Evolutionary conservation across 1,284 basidiomycete genomes (phyloP), one percentile per base, ranked within the genome.

Genomic region (Abortiporus biennis): DNA sequence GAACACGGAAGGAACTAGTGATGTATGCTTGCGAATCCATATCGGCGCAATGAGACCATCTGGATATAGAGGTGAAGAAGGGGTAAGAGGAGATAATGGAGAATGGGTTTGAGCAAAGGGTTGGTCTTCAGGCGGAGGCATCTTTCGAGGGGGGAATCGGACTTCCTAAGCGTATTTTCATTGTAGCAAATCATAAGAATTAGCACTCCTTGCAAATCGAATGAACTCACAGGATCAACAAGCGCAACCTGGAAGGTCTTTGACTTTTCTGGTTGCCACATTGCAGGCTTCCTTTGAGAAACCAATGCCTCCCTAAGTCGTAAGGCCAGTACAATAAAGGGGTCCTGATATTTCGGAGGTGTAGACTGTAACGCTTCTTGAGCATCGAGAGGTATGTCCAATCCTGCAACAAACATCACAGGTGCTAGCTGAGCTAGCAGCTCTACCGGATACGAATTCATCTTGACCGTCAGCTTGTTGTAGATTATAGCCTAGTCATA

Each of bases 1-100:
- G 61, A 97, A 96, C 0, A 97, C 92, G 13, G 88, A 83, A 0
- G 95, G 94, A 0, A 98, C 68, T 24, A 95, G 78, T 6, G 91
- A 82, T 0, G 90, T 87, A 56, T 98, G 94, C 64, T 97, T 99
- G 36, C 93, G 76, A 13, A 97, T 81, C 95, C 95, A 99, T 54
- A 98, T 91, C 0, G 94, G 95, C 1, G 94, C 92, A 44, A 99
- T 90, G 37, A 99, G 67, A 1, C 95, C 95, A 59, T 99, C 95
- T 0, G 95, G 95, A 59, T 91, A 78, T 12, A 96, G 69, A 0
- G 95, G 94, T 0, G 92, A 94, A 1, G 83, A 76, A 0, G 87
- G 83, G 0, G 89, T 90, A 20, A 96, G 66, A 0, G 95, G 95
- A 0, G 91, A 96, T 6, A 98, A 71, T 0, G 92, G 92, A 0